Evolutionary conservation across 805 yeast species (phyloP).

Genomic region (Candida sithepensis): DNA sequence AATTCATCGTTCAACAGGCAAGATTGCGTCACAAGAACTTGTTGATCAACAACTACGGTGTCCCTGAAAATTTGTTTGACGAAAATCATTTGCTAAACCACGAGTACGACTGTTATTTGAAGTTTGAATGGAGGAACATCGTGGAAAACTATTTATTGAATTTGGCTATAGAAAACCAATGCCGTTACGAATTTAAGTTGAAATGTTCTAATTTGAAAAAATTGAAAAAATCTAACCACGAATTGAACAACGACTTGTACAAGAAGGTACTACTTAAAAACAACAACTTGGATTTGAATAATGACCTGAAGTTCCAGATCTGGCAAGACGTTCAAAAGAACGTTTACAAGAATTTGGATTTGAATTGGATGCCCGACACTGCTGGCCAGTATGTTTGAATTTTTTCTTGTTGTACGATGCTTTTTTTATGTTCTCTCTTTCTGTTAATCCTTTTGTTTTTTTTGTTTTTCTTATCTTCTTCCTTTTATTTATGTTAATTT

Average conservation of each 20-base stretch:
- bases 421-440: too few species aligned
- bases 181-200: constrained; percentile 59
- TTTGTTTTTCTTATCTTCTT: too few species aligned
- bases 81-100: constrained; percentile 16
- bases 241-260: constrained; percentile 14
- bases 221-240: not conserved
- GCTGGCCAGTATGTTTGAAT: not conserved
- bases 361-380: constrained; percentile 54
- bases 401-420: not conserved
- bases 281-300: constrained; percentile 34
- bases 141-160: constrained; percentile 66
- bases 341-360: constrained; percentile 55
- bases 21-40: constrained; percentile 40
- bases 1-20: constrained; percentile 57
- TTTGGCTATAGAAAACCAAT: constrained; percentile 67
- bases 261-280: constrained; percentile 26
- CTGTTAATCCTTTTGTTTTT: too few species aligned
- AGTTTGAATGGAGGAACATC: constrained; percentile 65
- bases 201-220: constrained; percentile 30
- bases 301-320: constrained; percentile 52
- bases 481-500: not conserved
- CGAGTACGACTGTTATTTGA: constrained; percentile 26
- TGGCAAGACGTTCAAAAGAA: constrained; percentile 65
- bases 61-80: constrained; percentile 19
- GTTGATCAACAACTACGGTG: constrained; percentile 22